phyloP scores from a whole-genome alignment of 495 filamentous ascomycete genomes.

The Penicillium daleae region DNA sequence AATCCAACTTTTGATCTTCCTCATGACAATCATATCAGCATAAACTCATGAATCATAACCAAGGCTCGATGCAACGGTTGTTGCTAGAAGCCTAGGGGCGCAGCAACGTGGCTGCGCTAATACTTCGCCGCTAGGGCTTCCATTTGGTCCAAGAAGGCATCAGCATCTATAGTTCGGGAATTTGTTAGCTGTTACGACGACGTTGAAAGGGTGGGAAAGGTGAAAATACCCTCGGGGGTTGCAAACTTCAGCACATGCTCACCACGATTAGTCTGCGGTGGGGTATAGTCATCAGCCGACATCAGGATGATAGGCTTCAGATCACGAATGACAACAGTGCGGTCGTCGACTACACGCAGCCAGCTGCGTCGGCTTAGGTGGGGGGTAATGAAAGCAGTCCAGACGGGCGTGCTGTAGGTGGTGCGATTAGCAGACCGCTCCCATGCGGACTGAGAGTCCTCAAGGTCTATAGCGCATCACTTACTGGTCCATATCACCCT shows the following conservation, averaged over 20 bases:
- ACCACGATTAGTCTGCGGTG: constrained; percentile 38
- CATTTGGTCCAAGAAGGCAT: constrained; percentile 37
- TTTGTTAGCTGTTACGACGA: background rate
- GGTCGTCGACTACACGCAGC: constrained; percentile 54
- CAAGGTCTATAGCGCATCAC: background rate
- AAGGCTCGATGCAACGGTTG: background rate
- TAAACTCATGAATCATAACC: constrained; percentile 27
- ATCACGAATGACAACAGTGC: constrained; percentile 62
- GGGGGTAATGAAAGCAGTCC: constrained; percentile 76
- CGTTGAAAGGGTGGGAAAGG: background rate
- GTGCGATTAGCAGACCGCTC: background rate
- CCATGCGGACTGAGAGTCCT: background rate
- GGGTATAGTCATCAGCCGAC: constrained; percentile 53
- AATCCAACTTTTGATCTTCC: constrained; percentile 20
- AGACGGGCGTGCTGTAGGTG: constrained; percentile 58
- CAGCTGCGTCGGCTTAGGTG: constrained; percentile 59
- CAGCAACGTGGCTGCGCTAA: background rate
- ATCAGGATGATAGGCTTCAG: constrained; percentile 66
- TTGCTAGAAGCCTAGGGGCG: background rate
- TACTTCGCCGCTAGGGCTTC: constrained; percentile 23
- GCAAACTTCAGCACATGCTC: constrained; percentile 47
- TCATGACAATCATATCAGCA: constrained; percentile 28
- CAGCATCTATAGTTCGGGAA: constrained; percentile 36
- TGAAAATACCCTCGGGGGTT: constrained; percentile 33
- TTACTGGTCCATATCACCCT: constrained; percentile 47